These are phyloP conservation scores for Plantago major DNA, from an alignment of 257 asterid genomes.

Conservation along the genomic window DNA sequence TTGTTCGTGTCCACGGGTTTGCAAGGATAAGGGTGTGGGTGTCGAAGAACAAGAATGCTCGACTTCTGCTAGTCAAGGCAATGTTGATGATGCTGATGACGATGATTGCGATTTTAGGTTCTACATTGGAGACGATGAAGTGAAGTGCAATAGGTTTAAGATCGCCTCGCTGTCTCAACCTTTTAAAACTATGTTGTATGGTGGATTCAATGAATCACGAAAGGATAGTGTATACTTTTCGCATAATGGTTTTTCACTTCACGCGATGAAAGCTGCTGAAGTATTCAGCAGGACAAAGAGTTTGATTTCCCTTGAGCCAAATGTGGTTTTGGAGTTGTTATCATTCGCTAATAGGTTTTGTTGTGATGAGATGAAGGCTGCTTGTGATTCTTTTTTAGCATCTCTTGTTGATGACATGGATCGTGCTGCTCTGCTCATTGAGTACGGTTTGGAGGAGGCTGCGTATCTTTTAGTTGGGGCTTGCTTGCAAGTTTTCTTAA, in stretches of 20 bases:
- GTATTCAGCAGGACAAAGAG: slow-evolving; percentile 59
- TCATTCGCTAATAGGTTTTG: slow-evolving; percentile 75
- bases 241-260: slow-evolving; percentile 55
- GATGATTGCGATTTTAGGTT: slow-evolving; percentile 66
- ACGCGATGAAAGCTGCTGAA: slow-evolving; percentile 78
- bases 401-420: slow-evolving; percentile 66
- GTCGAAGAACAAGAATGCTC: slow-evolving; percentile 56
- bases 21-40: slow-evolving; percentile 23
- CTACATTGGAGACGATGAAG: slow-evolving; percentile 78
- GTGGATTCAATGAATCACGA: slow-evolving; percentile 66
- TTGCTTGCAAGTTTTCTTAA: slow-evolving; percentile 80
- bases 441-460: slow-evolving; percentile 74
- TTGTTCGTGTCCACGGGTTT: slow-evolving; percentile 43
- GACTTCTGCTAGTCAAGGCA: slow-evolving; percentile 42
- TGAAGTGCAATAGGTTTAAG: slow-evolving; percentile 53
- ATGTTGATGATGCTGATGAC: slow-evolving; percentile 27
- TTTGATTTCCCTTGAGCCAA: slow-evolving; percentile 55
- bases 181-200: slow-evolving; percentile 72
- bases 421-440: slow-evolving; percentile 54
- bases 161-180: slow-evolving; percentile 84
- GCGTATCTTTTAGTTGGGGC: slow-evolving; percentile 88
- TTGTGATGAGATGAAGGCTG: slow-evolving; percentile 75
- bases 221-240: slow-evolving; percentile 74
- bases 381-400: slow-evolving; percentile 70
- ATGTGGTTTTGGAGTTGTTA: slow-evolving; percentile 66